phyloP scores from a whole-genome alignment of 805 yeast genomes.

The Jamesozyma lodderae region DNA sequence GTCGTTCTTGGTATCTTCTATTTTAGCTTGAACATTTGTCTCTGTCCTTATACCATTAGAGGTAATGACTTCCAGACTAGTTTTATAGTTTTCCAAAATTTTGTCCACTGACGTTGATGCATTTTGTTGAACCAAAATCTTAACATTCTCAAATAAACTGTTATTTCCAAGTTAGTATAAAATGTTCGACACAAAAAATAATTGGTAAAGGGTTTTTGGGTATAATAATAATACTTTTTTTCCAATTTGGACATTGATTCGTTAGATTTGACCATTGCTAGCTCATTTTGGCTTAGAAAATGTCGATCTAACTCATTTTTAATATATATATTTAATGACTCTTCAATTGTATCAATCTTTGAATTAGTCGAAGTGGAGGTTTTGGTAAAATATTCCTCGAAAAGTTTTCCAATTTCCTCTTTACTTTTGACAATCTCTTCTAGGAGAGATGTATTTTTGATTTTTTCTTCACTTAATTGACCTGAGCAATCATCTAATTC shows the following conservation, averaged over 20 bases:
- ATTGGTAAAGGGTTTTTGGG: no score
- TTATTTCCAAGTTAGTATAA: no score
- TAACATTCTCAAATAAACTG: no score
- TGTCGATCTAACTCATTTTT: neutral
- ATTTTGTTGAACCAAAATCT: no score
- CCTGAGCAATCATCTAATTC: conserved; percentile 39
- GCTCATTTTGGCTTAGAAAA: neutral
- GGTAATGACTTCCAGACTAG: no score
- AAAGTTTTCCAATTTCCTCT: conserved; percentile 1
- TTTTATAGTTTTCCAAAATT: no score
- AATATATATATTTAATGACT: neutral
- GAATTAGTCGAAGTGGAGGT: neutral
- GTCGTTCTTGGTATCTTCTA: neutral
- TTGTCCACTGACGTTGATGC: no score
- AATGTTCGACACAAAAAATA: no score
- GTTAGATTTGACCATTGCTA: neutral
- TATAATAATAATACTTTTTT: neutral
- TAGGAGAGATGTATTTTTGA: conserved; percentile 25
- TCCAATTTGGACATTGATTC: neutral
- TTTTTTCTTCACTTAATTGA: conserved; percentile 39
- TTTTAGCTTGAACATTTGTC: no score
- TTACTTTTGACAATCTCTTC: conserved; percentile 14
- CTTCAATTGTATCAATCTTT: neutral
- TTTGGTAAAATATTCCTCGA: neutral
- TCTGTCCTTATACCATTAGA: no score